Base-by-base conservation (phyloP, 768 basidiomycete species). In the Calocybe indica region DNA sequence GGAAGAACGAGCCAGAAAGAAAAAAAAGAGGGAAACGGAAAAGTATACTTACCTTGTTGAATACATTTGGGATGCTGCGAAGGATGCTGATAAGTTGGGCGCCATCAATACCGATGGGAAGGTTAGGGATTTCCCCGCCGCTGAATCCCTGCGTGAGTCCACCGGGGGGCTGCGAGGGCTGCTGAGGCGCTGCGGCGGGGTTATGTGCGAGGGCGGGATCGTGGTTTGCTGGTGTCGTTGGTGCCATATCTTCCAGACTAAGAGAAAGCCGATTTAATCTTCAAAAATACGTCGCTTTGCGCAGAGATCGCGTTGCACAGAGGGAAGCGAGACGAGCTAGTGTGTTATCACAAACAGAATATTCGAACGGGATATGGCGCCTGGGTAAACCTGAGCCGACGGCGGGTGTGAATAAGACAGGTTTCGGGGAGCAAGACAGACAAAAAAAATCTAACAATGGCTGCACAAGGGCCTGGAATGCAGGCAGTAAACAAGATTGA, bases 1-100 rank as follows among this genome's bases (percentile, higher is more conserved):
- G 2, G 22, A 22, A 22, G 22, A 22, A n/a, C 12, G 49, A 30
- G 38, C 37, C 37, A 10, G 10, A 39, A 15, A 32, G 40, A 48
- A 44, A 32, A 22, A 52, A 53, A 45, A 42, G 29, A 47, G 35
- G 30, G 46, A 47, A 38, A 47, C 31, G 8, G n/a, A 33, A 12
- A 32, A 36, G 13, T 22, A 61, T 45, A 61, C 62, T 66, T 70
- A 82, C 82, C 73, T 83, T 81, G 54, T 63, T 71, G 43, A 82
- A 76, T 28, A 81, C 67, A 45, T 65, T 64, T 5, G 81, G 78
- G 30, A 82, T 56, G 40, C 73, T 72, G 46, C 81, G 78, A 15
- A 88, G 64, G 30, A 88, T 62, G 42, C 65, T 75, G 63, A 80
- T 70, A 46, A 88, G 70, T 62, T 85, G 83, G 31, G 69, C 68